Evolutionary conservation across 1,284 basidiomycete species (phyloP), one percentile per base, ranked within the genome.

Genomic region (Cryptococcus sp.): DNA sequence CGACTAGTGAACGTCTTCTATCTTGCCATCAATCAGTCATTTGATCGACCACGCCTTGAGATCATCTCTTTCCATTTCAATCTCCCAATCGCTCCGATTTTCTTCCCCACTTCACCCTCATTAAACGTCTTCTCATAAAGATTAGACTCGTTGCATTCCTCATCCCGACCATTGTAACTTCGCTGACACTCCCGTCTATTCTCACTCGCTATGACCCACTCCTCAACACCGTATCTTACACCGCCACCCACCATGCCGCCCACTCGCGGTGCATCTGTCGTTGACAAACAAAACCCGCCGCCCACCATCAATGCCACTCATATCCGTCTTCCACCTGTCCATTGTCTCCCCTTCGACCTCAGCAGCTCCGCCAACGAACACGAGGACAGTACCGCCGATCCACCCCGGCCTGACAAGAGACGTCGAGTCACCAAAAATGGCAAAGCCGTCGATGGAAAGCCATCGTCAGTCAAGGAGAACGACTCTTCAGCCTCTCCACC

Each of bases 401-500:
- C 11, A 17, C 57, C 55, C 5, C 59, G 66, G 49, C 57, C 50
- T 0, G 65, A 68, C 40, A 65, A 67, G 51, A 53, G 62, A 13
- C 54, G 67, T 11, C 51, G 65, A 11, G 57, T 62, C 17, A 53
- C 41, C 25, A 63, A 55, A 42, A 45, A 52, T 19, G 52, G 57
- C n/a, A 58, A 53, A 55, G 23, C 52, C 1, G 35, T 58, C 27
- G 61, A 55, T 38, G 47, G 47, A 7, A 22, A 50, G 15, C 55
- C 52, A 25, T 52, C 54, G 22, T 52, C 52, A 8, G 17, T 43
- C 19, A 57, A 49, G 46, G 55, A 54, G n/a, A 52, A 46, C 20
- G 61, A 52, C 27, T 50, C 47, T 16, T 48, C 50, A 27, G 42
- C 43, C n/a, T 59, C 55, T 35, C 30, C 57, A 6, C 40, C 58